These are phyloP conservation scores for Aspergillus steynii DNA, from an alignment of 495 filamentous ascomycete species.

Conservation along the genomic window DNA sequence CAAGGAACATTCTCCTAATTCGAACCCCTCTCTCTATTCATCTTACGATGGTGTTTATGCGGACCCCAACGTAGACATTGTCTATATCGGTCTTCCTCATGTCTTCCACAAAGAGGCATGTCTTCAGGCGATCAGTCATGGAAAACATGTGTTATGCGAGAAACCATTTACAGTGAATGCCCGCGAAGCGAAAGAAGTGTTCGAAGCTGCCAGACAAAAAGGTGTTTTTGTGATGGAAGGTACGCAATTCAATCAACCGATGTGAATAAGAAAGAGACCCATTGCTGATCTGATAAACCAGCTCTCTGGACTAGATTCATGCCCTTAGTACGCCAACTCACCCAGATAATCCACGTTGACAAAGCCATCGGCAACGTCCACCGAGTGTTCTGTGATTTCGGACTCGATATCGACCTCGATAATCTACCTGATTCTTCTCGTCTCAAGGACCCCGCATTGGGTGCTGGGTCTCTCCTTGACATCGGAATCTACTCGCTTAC, in stretches of 20 bases:
- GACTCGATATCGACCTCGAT: slow-evolving; percentile 36
- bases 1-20: slow-evolving; percentile 39
- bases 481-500: slow-evolving; percentile 29
- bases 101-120: slow-evolving; percentile 71
- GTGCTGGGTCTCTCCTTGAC: slow-evolving; percentile 39
- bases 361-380: slow-evolving; percentile 63
- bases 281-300: too few species aligned
- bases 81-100: slow-evolving; percentile 86
- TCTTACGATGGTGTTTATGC: slow-evolving; percentile 68
- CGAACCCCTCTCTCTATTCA: slow-evolving; percentile 65
- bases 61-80: slow-evolving; percentile 68
- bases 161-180: slow-evolving; percentile 67
- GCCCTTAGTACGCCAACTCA: slow-evolving; percentile 65
- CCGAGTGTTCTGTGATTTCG: slow-evolving; percentile 64
- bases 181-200: slow-evolving; percentile 62
- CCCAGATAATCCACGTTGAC: slow-evolving; percentile 58
- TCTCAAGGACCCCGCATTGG: slow-evolving; percentile 73
- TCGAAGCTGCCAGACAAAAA: slow-evolving; percentile 64
- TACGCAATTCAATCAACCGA: slow-evolving; percentile 31
- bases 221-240: slow-evolving; percentile 82
- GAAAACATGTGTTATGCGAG: slow-evolving; percentile 48
- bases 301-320: slow-evolving; percentile 71
- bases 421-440: slow-evolving; percentile 51
- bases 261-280: too few species aligned
- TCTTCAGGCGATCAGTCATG: slow-evolving; percentile 41